These are phyloP conservation scores for Viola pubescens DNA, from an alignment of 441 rosid genomes.

Conservation along the genomic window DNA sequence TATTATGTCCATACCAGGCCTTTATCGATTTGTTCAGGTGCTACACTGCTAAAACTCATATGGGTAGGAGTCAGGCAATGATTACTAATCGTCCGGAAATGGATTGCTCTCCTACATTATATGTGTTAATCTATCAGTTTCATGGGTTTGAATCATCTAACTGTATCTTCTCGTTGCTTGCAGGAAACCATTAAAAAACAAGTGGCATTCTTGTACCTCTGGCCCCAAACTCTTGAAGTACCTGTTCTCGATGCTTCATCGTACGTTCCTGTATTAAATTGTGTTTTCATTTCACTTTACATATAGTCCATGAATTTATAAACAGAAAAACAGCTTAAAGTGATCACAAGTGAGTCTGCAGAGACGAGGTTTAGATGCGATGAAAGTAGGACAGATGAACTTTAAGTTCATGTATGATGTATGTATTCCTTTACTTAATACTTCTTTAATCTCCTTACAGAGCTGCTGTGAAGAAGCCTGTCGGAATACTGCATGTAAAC, in stretches of 20 bases:
- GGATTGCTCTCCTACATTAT: neutral
- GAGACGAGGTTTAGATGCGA: too few species aligned
- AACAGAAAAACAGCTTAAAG: neutral
- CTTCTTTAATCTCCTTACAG: conserved; percentile 23
- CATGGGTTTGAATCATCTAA: neutral
- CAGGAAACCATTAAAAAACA: conserved; percentile 65
- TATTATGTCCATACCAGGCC: conserved; percentile 88
- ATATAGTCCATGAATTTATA: neutral
- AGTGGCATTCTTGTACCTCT: conserved; percentile 58
- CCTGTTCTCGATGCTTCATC: conserved; percentile 64
- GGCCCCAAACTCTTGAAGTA: conserved; percentile 72
- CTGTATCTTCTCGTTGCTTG: conserved; percentile 16
- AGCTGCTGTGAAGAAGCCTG: conserved; percentile 56
- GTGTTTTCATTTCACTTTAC: neutral
- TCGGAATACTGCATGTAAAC: conserved; percentile 76
- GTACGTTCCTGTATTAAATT: conserved; percentile 35
- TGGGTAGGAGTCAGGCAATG: conserved; percentile 6
- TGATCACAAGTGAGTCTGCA: too few species aligned
- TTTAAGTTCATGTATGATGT: neutral
- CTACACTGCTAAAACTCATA: conserved; percentile 35
- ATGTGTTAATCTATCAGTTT: neutral
- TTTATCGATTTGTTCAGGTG: conserved; percentile 87
- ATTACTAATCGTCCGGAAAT: neutral
- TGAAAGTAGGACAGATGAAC: neutral
- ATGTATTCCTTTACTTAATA: too few species aligned